Percentiles rank a stretch among this genome's conserved stretches.
Evolutionary conservation across 345 rosid genomes (phyloP).

Genomic region (Psidium friedrichsthalianum): DNA sequence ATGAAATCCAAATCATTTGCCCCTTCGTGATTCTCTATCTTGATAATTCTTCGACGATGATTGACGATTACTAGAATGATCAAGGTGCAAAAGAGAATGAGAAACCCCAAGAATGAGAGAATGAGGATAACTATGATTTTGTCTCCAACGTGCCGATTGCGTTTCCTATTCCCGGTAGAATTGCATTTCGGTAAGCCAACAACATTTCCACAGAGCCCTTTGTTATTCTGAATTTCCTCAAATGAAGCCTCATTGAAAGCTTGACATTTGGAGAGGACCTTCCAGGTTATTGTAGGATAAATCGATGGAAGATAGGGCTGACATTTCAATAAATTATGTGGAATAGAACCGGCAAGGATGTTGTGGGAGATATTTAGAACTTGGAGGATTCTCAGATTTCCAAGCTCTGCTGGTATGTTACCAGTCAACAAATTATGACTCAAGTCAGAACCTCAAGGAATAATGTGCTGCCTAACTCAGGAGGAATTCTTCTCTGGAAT

Average conservation of each 20-base stretch:
- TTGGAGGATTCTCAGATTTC: not conserved
- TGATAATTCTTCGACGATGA: not conserved
- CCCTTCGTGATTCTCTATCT: not conserved
- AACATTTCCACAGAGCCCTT: not conserved
- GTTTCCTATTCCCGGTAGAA: not conserved
- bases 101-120: accelerated
- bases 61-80: not conserved
- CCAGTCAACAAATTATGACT: not conserved
- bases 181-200: not conserved
- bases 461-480: not conserved
- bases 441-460: not conserved
- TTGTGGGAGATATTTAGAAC: not conserved
- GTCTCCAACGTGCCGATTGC: not conserved
- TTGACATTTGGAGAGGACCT: not conserved
- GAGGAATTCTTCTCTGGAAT: not conserved
- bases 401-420: not conserved
- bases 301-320: not conserved
- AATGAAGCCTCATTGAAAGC: not conserved
- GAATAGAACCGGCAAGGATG: not conserved
- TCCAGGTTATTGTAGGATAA: not conserved
- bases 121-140: not conserved
- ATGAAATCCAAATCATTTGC: not conserved
- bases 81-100: not conserved
- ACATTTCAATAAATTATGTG: not conserved
- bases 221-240: not conserved